These are phyloP conservation scores for Gaeumannomyces sp. DNA, from an alignment of 2,329 filamentous ascomycete genomes.

Conservation along the genomic window DNA sequence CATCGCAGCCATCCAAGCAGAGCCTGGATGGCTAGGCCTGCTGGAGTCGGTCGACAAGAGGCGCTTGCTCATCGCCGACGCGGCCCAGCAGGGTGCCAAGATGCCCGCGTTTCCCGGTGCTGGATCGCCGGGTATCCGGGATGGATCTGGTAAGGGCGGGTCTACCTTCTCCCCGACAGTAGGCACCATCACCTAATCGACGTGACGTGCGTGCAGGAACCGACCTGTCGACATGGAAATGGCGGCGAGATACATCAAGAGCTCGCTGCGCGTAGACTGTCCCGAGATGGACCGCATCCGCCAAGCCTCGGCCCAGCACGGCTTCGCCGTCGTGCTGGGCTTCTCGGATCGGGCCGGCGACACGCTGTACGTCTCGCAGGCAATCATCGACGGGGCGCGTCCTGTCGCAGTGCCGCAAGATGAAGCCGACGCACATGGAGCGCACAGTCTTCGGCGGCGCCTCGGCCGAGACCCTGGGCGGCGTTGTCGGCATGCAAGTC, in stretches of 20 bases:
- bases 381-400: slow-evolving; percentile 29
- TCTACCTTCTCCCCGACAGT: too few species aligned
- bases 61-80: slow-evolving; percentile 40
- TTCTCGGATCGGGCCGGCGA: slow-evolving; percentile 33
- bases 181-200: not conserved
- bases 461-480: slow-evolving; percentile 28
- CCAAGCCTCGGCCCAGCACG: slow-evolving; percentile 24
- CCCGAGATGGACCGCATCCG: slow-evolving; percentile 31
- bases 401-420: slow-evolving; percentile 35
- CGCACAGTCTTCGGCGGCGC: slow-evolving; percentile 43
- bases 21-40: slow-evolving; percentile 49
- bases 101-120: slow-evolving; percentile 41
- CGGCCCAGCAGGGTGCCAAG: slow-evolving; percentile 37
- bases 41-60: slow-evolving; percentile 40
- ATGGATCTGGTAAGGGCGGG: slow-evolving; percentile 31
- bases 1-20: slow-evolving; percentile 45
- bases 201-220: slow-evolving; percentile 19
- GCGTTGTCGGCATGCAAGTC: slow-evolving; percentile 32
- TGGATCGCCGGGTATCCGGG: slow-evolving; percentile 39
- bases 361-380: slow-evolving; percentile 39
- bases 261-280: slow-evolving; percentile 14
- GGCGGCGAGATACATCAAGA: slow-evolving; percentile 24
- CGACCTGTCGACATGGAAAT: slow-evolving; percentile 25
- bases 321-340: slow-evolving; percentile 35
- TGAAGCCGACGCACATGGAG: slow-evolving; percentile 49